Percentiles rank a stretch among this genome's conserved stretches.
These are phyloP conservation scores for Gloeopeniophorella convolvens DNA, from an alignment of 768 basidiomycete genomes.

Conservation along the genomic window DNA sequence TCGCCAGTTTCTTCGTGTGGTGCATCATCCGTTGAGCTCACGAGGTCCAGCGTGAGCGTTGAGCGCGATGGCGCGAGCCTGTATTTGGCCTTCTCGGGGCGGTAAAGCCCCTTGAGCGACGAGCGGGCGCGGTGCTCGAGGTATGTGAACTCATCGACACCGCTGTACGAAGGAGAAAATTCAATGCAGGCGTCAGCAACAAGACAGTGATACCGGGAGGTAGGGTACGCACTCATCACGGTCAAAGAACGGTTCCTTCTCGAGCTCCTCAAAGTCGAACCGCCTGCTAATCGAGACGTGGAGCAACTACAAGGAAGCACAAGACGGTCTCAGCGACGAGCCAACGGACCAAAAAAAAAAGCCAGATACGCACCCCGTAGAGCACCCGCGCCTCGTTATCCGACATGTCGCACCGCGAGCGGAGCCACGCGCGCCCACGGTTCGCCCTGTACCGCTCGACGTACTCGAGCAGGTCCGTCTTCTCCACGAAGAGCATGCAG, in stretches of 20 bases:
- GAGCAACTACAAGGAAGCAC: constrained; percentile 6
- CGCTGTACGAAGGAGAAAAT: not conserved
- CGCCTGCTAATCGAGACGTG: constrained; percentile 16
- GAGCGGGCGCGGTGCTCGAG: constrained; percentile 16
- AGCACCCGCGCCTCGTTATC: constrained; percentile 13
- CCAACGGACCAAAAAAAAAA: not conserved
- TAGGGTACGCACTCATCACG: constrained; percentile 12
- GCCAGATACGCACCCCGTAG: constrained; percentile 12
- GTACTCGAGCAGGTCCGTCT: constrained; percentile 16
- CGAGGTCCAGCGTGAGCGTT: constrained; percentile 11
- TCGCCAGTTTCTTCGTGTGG: not conserved
- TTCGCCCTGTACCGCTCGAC: constrained; percentile 9
- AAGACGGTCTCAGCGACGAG: not conserved
- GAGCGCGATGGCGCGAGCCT: constrained; percentile 3
- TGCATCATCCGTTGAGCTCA: constrained; percentile 13
- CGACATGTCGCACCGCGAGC: constrained; percentile 9
- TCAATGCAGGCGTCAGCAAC: not conserved
- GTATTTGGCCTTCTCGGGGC: constrained; percentile 19
- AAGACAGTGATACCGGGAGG: not conserved
- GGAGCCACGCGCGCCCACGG: constrained; percentile 15
- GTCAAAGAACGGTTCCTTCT: constrained; percentile 16
- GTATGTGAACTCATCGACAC: constrained; percentile 14
- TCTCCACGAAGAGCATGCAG: constrained; percentile 16
- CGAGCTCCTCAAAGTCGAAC: constrained; percentile 17
- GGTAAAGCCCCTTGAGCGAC: constrained; percentile 10